phyloP scores from a whole-genome alignment of 176 grass and related monocot genomes.

The Ampelocalamus luodianensis region DNA sequence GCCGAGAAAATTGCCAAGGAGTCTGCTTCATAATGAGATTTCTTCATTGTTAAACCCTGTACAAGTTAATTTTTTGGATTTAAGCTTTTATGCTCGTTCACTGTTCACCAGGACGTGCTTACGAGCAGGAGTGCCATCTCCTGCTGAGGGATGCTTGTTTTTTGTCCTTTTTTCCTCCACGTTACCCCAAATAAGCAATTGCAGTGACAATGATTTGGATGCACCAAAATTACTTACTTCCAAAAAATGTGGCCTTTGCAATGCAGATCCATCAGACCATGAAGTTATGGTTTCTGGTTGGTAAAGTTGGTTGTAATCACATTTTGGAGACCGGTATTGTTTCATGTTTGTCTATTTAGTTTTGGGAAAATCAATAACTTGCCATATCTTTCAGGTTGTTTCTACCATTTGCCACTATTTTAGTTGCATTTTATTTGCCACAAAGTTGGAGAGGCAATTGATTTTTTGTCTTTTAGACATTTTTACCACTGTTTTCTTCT shows the following conservation, averaged over 20 bases:
- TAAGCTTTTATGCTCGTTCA: slow-evolving; percentile 41
- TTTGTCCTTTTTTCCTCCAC: slow-evolving; percentile 8
- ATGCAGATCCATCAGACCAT: slow-evolving; percentile 43
- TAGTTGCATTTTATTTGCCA: too few species aligned
- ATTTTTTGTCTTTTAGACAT: too few species aligned
- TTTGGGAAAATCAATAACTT: too few species aligned
- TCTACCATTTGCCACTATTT: too few species aligned
- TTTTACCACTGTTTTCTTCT: too few species aligned
- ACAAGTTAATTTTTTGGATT: slow-evolving; percentile 73
- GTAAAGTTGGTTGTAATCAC: neutral
- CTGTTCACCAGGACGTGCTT: slow-evolving; percentile 55
- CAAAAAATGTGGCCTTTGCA: slow-evolving; percentile 36
- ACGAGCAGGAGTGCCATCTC: slow-evolving; percentile 53
- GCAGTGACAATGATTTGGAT: slow-evolving; percentile 49
- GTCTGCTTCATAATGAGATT: slow-evolving; percentile 58
- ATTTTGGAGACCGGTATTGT: neutral
- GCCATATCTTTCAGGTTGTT: too few species aligned
- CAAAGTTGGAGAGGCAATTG: too few species aligned
- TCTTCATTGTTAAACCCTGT: slow-evolving; percentile 32
- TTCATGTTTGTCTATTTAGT: neutral
- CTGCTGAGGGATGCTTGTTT: slow-evolving; percentile 56
- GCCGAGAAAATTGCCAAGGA: slow-evolving; percentile 89
- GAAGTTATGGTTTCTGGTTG: slow-evolving; percentile 38
- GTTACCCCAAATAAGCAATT: slow-evolving; percentile 51
- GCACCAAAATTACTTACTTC: slow-evolving; percentile 10